A percentile compares a stretch with the other conserved stretches of the same genome.
Evolutionary conservation across 805 yeast genomes (phyloP).

Genomic region (Candida tammaniensis): DNA sequence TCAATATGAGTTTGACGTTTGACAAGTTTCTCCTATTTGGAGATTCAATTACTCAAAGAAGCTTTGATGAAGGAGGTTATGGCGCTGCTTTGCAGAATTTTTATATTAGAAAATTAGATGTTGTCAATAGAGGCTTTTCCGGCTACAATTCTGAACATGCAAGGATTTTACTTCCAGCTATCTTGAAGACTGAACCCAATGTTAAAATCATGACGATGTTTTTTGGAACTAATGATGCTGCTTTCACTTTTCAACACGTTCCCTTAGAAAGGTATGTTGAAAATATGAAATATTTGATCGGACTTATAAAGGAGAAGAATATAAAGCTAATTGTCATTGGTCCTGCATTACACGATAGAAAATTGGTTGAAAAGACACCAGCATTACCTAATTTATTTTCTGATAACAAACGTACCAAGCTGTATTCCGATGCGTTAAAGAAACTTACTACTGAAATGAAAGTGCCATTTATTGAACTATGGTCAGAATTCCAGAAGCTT

Average conservation of each 20-base stretch:
- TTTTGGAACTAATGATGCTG: constrained; percentile 77
- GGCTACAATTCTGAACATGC: constrained; percentile 77
- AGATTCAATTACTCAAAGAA: constrained; percentile 65
- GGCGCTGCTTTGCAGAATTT: constrained; percentile 48
- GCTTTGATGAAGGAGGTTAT: constrained; percentile 39
- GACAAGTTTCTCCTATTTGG: constrained; percentile 62
- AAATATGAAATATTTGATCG: constrained; percentile 47
- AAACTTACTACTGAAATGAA: constrained; percentile 42
- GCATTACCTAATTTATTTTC: too few species aligned
- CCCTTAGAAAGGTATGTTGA: constrained; percentile 45
- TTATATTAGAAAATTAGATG: constrained; percentile 62
- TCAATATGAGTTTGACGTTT: constrained; percentile 1
- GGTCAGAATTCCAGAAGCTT: constrained; percentile 37
- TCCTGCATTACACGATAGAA: constrained; percentile 56
- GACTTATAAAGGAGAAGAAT: constrained; percentile 34
- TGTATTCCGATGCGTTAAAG: constrained; percentile 51
- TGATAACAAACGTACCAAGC: constrained; percentile 39
- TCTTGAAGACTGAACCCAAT: constrained; percentile 44
- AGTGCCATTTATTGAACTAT: constrained; percentile 60
- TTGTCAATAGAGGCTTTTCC: constrained; percentile 69
- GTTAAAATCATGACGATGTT: constrained; percentile 55
- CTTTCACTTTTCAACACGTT: constrained; percentile 39
- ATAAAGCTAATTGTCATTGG: constrained; percentile 59
- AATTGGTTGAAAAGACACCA: constrained; percentile 13
- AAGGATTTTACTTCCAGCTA: constrained; percentile 28